Base-by-base conservation (phyloP, 768 basidiomycete species). In the Hemileccinum impolitum region DNA sequence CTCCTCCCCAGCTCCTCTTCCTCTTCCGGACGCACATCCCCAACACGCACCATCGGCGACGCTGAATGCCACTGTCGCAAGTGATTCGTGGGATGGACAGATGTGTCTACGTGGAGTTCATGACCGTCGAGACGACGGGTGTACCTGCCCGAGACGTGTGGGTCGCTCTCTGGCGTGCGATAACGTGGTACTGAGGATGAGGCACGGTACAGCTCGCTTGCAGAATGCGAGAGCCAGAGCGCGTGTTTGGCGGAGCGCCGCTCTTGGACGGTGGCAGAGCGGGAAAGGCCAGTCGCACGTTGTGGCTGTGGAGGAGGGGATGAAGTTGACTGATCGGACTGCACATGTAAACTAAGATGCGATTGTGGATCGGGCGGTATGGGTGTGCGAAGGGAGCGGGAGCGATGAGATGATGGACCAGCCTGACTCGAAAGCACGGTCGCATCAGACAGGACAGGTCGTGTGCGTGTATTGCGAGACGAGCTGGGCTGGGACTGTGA, bases 21-120 rank as follows among this genome's bases (percentile, higher is more conserved):
- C 32, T 18, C 47, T 53, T 19, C 19, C 11, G 21, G 23, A 26
- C 14, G 21, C n/a, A 15, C 17, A 2, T 5, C 31, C 2, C 39
- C 47, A 3, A 31, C 30, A 9, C 36, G 46, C 34, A 50, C 23
- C 32, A 60, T 36, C 7, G 52, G 39, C 21, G 52, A 56, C 7
- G 58, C 52, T 17, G 65, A 64, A 39, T 57, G 51, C 50, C 43
- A 64, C 11, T 53, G 58, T 15, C 62, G 56, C 52, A 61, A 42
- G 30, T 54, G 53, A 14, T 47, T 50, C 36, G 51, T 45, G 15
- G 41, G 51, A 18, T 17, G 51, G 9, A 18, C 10, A 17, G n/a
- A 28, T 38, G 21, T 26, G 38, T 50, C 50, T 3, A 28, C 14
- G 43, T 18, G 14, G 11, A 12, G 10, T 34, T 13, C 45, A 1